Conservation (phyloP, 805 yeast genomes). For the Nakazawaea holstii region DNA sequence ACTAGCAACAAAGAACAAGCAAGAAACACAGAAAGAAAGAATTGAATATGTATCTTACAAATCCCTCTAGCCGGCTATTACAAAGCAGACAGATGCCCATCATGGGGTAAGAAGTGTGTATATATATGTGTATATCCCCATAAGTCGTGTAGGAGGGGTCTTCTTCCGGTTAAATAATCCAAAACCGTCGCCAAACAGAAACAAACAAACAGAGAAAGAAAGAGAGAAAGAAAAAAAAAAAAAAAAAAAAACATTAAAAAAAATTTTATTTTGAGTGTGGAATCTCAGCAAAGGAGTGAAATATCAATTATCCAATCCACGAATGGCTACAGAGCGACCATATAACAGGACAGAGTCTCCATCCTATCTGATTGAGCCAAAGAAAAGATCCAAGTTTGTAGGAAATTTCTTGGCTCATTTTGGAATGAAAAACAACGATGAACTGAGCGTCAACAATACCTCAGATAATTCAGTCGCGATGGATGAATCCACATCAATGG, state of each 20-base stretch:
- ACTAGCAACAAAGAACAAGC: too few relatives aligned
- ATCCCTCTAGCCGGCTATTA: too few relatives aligned
- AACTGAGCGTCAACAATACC: not conserved
- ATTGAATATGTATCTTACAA: too few relatives aligned
- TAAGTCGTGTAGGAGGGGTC: too few relatives aligned
- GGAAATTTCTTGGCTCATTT: not conserved
- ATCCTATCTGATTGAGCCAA: not conserved
- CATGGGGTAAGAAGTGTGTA: too few relatives aligned
- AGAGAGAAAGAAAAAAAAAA: not conserved
- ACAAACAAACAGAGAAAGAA: too few relatives aligned
- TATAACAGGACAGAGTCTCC: constrained; percentile 1
- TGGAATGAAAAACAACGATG: not conserved
- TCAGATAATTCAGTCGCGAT: not conserved
- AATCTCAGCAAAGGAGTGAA: not conserved
- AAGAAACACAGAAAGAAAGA: too few relatives aligned
- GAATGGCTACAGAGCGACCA: not conserved
- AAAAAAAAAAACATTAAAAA: not conserved
- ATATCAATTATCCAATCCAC: not conserved
- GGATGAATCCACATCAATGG: constrained; percentile 1
- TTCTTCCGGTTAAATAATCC: too few relatives aligned
- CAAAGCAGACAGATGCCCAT: too few relatives aligned
- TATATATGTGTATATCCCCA: too few relatives aligned
- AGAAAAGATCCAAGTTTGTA: not conserved
- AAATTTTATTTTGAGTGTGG: not conserved
- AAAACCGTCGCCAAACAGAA: too few relatives aligned